Evolutionary conservation across 163 green algal species (phyloP), one percentile per base, ranked within the genome.

Genomic region (Volvox carteri): DNA sequence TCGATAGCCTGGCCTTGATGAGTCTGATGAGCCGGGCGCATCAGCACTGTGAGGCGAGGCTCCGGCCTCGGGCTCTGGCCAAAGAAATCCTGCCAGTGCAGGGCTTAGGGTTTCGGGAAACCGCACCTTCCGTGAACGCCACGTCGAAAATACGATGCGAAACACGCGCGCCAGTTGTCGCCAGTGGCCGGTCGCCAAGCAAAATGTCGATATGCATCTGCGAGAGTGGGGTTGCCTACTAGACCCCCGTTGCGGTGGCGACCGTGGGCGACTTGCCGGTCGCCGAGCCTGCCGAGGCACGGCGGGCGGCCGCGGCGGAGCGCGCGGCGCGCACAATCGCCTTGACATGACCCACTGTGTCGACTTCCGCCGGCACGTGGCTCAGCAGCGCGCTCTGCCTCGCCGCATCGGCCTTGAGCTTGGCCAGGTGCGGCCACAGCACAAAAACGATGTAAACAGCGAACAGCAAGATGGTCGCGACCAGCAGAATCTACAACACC

Each of bases 341-440:
- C 75, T 68, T 68, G 58, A 78, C 68, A 67, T 88, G 81, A 7
- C 67, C 70, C 25, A 75, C 44, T n/a, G 70, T 42, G 9, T 88
- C 81, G 30, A 88, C 70, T 67, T 88, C 81, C 16, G 52, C 18
- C 2, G 81, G 81, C 81, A 88, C 81, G 46, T 80, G 81, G 46
- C 30, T 60, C 46, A 88, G 81, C 67, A 88, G 46, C 30, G 60
- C 81, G 25, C 56, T 62, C 73, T 78, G 56, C 18, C 85, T 39
- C 28, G 46, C 58, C 42, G 85, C 73, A 30, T 90, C 85, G 11
- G n/a, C 54, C 44, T 77, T 62, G 23, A 90, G 68, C 56, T 85
- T 85, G 30, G 72, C 54, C 42, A 90, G 30, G 73, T 85, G 74
- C 56, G 85, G 85, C 85, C 73, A 78, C 54, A 90, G 58, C 54